Evolutionary conservation across 257 asterid species (phyloP).

Genomic region (Penstemon davidsonii): DNA sequence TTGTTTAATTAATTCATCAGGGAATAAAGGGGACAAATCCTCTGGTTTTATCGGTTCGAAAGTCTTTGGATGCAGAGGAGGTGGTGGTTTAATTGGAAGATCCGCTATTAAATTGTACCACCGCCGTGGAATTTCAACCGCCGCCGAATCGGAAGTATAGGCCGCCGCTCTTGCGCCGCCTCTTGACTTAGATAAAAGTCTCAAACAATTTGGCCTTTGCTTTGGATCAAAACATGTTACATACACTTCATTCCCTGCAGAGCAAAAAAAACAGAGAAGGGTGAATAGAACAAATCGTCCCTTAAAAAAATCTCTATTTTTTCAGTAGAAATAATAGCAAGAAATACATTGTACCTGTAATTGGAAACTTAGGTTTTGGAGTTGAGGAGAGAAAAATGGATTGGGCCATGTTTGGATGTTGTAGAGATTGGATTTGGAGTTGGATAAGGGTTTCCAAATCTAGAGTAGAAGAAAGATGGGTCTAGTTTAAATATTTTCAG

Average conservation of each 20-base stretch:
- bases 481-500: too few species aligned
- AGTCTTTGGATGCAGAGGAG: conserved; percentile 72
- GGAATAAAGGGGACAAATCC: conserved; percentile 75
- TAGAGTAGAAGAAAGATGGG: too few species aligned
- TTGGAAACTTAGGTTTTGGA: conserved; percentile 22
- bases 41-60: conserved; percentile 68
- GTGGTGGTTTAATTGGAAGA: conserved; percentile 86
- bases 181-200: conserved; percentile 34
- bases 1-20: conserved; percentile 77
- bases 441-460: background rate
- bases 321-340: background rate
- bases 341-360: conserved; percentile 24
- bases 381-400: conserved; percentile 32
- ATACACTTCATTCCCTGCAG: conserved; percentile 37
- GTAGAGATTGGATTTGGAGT: background rate
- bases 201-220: conserved; percentile 30
- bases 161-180: conserved; percentile 28
- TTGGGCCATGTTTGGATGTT: conserved; percentile 34
- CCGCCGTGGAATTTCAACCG: conserved; percentile 57
- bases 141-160: conserved; percentile 28
- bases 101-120: conserved; percentile 88
- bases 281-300: background rate
- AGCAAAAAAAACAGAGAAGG: background rate
- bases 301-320: background rate
- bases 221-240: conserved; percentile 33